These are phyloP conservation scores for Diplodia mutila DNA, from an alignment of 2,329 filamentous ascomycete species.

Conservation along the genomic window DNA sequence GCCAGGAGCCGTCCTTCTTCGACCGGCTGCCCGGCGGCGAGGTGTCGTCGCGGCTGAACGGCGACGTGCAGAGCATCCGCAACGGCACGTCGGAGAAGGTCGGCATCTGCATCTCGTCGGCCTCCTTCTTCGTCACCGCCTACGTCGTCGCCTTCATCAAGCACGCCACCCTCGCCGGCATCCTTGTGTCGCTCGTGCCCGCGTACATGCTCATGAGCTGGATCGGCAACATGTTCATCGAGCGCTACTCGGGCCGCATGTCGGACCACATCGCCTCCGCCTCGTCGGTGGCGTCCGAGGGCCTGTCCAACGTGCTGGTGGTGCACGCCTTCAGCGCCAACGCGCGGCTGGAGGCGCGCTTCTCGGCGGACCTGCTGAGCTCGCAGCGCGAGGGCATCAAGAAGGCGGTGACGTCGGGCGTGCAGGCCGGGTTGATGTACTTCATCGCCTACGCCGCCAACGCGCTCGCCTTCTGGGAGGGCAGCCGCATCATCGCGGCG, in stretches of 20 bases:
- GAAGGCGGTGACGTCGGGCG: conserved; percentile 61
- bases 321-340: conserved; percentile 68
- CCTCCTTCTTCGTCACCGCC: conserved; percentile 69
- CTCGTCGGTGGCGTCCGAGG: conserved; percentile 66
- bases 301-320: conserved; percentile 62
- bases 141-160: conserved; percentile 71
- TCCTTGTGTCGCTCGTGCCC: conserved; percentile 65
- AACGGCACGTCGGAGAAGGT: conserved; percentile 73
- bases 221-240: conserved; percentile 58
- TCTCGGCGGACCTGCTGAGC: conserved; percentile 56
- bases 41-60: conserved; percentile 65
- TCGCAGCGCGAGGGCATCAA: conserved; percentile 59
- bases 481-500: conserved; percentile 59
- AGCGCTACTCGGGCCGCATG: conserved; percentile 56
- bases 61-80: conserved; percentile 69
- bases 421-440: conserved; percentile 65
- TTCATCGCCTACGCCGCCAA: conserved; percentile 71
- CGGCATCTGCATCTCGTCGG: conserved; percentile 64
- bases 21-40: conserved; percentile 66
- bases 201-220: conserved; percentile 65
- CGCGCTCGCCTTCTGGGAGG: conserved; percentile 70
- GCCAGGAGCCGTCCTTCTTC: conserved; percentile 67
- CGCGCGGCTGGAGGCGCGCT: conserved; percentile 62
- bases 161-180: conserved; percentile 64
- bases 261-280: conserved; percentile 60